Evolutionary conservation across 352 stramenopile genomes (phyloP).

Genomic region (Phytophthora capsici): DNA sequence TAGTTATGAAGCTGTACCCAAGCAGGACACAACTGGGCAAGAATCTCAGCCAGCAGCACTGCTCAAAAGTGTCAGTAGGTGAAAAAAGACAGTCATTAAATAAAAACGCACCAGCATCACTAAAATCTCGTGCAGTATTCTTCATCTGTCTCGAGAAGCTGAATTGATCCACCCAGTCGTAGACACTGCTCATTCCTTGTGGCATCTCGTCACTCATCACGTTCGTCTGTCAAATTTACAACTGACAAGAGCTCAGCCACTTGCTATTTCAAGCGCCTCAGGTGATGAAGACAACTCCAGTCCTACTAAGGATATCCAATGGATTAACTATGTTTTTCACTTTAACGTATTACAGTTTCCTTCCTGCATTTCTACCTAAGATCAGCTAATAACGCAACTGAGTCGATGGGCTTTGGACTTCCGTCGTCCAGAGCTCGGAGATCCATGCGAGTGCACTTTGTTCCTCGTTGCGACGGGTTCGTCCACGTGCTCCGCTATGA

Average conservation of each 20-base stretch:
- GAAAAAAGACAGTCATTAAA: no score
- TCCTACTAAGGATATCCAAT: no score
- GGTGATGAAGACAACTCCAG: no score
- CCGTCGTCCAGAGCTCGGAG: conserved; percentile 23
- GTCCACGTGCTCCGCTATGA: conserved; percentile 74
- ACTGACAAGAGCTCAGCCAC: neutral
- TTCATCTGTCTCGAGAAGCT: conserved; percentile 49
- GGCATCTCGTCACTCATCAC: conserved; percentile 19
- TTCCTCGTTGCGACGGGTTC: conserved; percentile 27
- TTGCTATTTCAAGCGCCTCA: conserved; percentile 12
- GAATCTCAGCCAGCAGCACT: conserved; percentile 58
- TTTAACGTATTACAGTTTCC: conserved; percentile 30
- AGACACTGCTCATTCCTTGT: conserved; percentile 36
- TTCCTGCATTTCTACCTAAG: conserved; percentile 24
- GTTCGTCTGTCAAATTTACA: conserved; percentile 4
- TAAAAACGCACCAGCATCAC: conserved; percentile 38
- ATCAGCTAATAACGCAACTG: conserved; percentile 52
- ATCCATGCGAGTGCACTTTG: conserved; percentile 19
- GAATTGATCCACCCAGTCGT: conserved; percentile 54
- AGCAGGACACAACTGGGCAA: conserved; percentile 52
- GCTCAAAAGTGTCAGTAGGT: neutral
- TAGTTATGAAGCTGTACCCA: conserved; percentile 64
- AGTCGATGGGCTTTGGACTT: conserved; percentile 38
- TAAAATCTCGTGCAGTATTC: conserved; percentile 55
- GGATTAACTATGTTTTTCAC: conserved; percentile 1